Conservation (phyloP, 805 yeast genomes). For the Wickerhamiella azyma region DNA sequence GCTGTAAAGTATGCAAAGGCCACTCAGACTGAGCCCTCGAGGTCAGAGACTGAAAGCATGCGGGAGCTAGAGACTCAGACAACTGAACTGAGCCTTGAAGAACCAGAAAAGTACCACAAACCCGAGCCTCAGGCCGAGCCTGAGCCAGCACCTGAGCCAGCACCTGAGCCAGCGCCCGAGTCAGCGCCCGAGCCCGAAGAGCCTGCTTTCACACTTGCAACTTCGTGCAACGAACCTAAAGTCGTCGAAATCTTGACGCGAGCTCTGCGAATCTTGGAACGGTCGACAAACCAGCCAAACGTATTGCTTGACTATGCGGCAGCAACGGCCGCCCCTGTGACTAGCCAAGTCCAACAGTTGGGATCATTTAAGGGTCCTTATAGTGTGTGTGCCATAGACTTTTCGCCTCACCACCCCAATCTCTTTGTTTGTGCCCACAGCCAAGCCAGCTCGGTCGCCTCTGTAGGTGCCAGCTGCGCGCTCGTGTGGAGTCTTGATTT, state of each 20-base stretch:
- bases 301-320: conserved; percentile 22
- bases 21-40: conserved; percentile 2
- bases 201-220: background rate
- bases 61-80: too few relatives aligned
- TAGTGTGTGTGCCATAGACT: conserved; percentile 25
- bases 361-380: background rate
- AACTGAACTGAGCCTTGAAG: background rate
- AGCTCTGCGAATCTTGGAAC: conserved; percentile 22
- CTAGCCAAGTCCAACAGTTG: background rate
- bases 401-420: conserved; percentile 26
- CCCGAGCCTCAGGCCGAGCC: background rate
- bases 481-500: conserved; percentile 27
- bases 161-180: background rate
- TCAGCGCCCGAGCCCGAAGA: background rate
- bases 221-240: background rate
- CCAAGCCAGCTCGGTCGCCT: conserved; percentile 3
- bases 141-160: background rate
- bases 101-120: background rate
- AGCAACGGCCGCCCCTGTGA: background rate
- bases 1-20: conserved; percentile 4
- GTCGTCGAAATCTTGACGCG: background rate
- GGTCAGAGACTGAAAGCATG: background rate
- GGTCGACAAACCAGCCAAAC: conserved; percentile 23
- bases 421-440: conserved; percentile 26
- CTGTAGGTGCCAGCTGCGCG: conserved; percentile 11